Conservation (phyloP, 768 basidiomycete species). For the Boletus vinaceobasis region DNA sequence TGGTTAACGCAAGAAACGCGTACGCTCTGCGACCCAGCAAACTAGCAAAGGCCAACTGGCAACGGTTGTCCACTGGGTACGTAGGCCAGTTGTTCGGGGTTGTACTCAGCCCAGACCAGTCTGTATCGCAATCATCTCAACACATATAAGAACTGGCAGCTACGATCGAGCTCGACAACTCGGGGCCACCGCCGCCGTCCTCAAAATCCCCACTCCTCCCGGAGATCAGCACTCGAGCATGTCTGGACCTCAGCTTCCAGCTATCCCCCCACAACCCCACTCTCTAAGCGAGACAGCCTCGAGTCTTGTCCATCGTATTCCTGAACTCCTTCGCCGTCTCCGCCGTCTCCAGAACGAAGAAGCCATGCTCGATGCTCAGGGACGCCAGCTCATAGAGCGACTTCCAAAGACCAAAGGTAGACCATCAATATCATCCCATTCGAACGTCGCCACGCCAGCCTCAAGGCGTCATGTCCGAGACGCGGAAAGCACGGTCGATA, state of each 20-base stretch:
- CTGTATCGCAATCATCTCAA: conserved; percentile 13
- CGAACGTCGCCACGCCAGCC: background rate
- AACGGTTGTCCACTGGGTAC: background rate
- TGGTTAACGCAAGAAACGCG: background rate
- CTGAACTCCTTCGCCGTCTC: conserved; percentile 18
- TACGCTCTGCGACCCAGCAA: too few species aligned
- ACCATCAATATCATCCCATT: background rate
- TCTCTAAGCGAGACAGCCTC: conserved; percentile 14
- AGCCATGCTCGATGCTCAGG: conserved; percentile 14
- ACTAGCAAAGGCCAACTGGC: background rate
- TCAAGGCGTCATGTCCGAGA: background rate
- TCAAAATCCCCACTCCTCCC: background rate
- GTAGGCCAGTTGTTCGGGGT: background rate
- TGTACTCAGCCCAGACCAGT: background rate
- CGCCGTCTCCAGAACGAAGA: conserved; percentile 24
- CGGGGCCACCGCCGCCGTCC: background rate
- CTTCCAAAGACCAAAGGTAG: background rate
- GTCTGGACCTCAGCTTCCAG: conserved; percentile 1
- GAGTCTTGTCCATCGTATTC: conserved; percentile 10
- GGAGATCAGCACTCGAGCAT: background rate
- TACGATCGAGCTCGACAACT: background rate
- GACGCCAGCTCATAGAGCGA: conserved; percentile 9
- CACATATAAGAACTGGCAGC: conserved; percentile 11
- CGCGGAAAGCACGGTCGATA: background rate
- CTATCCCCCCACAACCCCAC: background rate